A percentile compares a stretch with the other conserved stretches of the same genome.
phyloP scores from a whole-genome alignment of 1,284 basidiomycete genomes.

The Naganishia sp. region DNA sequence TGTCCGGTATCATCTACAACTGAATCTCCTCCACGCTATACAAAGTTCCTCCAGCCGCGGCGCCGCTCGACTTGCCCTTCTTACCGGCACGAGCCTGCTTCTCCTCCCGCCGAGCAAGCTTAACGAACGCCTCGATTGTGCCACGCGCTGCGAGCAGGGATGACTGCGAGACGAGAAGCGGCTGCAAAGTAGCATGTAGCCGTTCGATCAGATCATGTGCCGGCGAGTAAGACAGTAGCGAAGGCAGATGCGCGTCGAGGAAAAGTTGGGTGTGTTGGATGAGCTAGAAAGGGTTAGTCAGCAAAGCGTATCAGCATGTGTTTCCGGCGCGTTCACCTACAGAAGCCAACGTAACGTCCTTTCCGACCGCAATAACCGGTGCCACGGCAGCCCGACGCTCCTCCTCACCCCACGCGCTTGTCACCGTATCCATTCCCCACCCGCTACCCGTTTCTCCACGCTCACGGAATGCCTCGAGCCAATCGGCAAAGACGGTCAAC shows the following conservation, averaged over 20 bases:
- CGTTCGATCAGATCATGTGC: slow-evolving; percentile 40
- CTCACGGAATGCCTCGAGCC: slow-evolving; percentile 43
- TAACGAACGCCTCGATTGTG: slow-evolving; percentile 50
- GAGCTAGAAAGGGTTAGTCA: slow-evolving; percentile 34
- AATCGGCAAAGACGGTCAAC: slow-evolving; percentile 39
- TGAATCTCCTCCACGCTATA: slow-evolving; percentile 34
- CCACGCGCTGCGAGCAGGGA: slow-evolving; percentile 47
- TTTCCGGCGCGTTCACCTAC: slow-evolving; percentile 7
- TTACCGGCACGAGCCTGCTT: slow-evolving; percentile 36
- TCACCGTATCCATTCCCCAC: slow-evolving; percentile 39
- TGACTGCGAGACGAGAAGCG: slow-evolving; percentile 45
- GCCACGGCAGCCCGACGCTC: slow-evolving; percentile 5
- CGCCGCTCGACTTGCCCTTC: slow-evolving; percentile 24
- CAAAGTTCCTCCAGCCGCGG: slow-evolving; percentile 1
- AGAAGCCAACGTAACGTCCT: slow-evolving; percentile 26
- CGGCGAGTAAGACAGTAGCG: slow-evolving; percentile 43
- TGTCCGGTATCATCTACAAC: slow-evolving; percentile 17
- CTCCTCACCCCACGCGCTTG: slow-evolving; percentile 1
- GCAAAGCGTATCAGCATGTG: not conserved
- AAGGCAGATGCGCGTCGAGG: slow-evolving; percentile 52
- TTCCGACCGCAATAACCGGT: slow-evolving; percentile 2
- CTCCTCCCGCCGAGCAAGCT: slow-evolving; percentile 41
- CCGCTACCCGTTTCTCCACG: slow-evolving; percentile 37
- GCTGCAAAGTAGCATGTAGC: slow-evolving; percentile 41
- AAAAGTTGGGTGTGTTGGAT: slow-evolving; percentile 46